Evolutionary conservation across 129 eudicot species (phyloP), one percentile per base, ranked within the genome.

Genomic region (Oenanthe sinensis): DNA sequence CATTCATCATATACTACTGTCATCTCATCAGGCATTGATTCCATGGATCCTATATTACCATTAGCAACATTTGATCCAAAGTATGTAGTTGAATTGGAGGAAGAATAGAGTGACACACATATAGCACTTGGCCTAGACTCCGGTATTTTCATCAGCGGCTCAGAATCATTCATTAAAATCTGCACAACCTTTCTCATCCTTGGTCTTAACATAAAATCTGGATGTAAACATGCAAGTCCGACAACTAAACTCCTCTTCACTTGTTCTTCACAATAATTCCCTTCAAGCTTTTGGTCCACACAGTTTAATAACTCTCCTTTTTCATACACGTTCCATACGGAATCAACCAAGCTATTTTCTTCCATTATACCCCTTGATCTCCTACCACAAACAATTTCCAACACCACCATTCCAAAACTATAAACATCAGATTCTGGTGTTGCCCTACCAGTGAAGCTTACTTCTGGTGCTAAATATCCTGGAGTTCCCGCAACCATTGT

Each of bases 401-500:
- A 75, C 0, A 85, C 91, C 36, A 91, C 93, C 87, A 90, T 89
- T 33, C 96, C 96, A 70, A 87, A 88, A 82, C 96, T 91, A 70
- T 91, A 91, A 1, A 91, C 93, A 16, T 91, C 96, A 0, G 91
- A 88, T 47, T 88, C 91, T 0, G 90, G 87, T 0, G 96, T 91
- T 13, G 91, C 96, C 75, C 87, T 60, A 11, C 96, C 96, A 0
- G 93, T 91, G 78, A 85, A 91, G 65, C 87, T 87, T n/a, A 91
- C 96, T 67, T 91, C 93, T 0, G 93, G 93, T 3, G 96, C 93
- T 60, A 91, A 83, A 52, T 90, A 91, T 26, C 92, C 92, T 8
- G 86, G 83, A 6, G 96, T 91, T 69, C 96, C 96, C 0, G 93
- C 96, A 5, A 88, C 91, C 91, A 91, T 85, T 1, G 96, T 91